These are phyloP conservation scores for Trichophyton rubrum DNA, from an alignment of 2,329 filamentous ascomycete species.

Conservation along the genomic window DNA sequence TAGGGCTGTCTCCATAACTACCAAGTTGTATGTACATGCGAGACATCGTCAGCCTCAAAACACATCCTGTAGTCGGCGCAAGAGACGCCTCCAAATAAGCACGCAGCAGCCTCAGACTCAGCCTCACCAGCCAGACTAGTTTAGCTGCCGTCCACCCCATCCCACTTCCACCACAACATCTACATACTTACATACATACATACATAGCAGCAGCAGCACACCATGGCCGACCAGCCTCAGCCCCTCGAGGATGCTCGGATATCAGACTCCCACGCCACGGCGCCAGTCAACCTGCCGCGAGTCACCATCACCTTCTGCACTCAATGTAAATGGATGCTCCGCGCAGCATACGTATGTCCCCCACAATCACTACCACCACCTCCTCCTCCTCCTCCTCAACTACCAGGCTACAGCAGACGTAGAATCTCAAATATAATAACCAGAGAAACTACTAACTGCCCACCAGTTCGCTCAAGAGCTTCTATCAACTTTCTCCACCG, in stretches of 20 bases:
- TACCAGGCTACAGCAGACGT: too few species aligned
- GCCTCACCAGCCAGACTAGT: background rate
- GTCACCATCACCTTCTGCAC: constrained; percentile 87
- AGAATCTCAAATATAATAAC: too few species aligned
- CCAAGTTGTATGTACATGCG: background rate
- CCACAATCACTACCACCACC: too few species aligned
- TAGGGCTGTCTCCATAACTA: background rate
- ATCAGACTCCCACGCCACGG: background rate
- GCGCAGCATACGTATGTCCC: constrained; percentile 63
- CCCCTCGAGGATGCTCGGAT: background rate
- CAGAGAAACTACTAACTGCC: background rate
- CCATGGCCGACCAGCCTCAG: background rate
- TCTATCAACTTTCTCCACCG: constrained; percentile 76
- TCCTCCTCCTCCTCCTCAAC: too few species aligned
- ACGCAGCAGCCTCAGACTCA: background rate
- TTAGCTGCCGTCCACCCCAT: background rate
- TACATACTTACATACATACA: background rate
- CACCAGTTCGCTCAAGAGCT: constrained; percentile 85
- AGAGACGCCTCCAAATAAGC: background rate
- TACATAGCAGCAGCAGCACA: background rate
- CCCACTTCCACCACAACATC: background rate
- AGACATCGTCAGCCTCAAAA: background rate
- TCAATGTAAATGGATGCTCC: constrained; percentile 83
- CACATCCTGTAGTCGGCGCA: background rate
- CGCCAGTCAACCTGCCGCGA: constrained; percentile 46